A percentile compares a stretch with the other conserved stretches of the same genome.
Evolutionary conservation across 192 early-diverging fungal genomes (phyloP).

Genomic region (Rhizoclosmatium sp.): DNA sequence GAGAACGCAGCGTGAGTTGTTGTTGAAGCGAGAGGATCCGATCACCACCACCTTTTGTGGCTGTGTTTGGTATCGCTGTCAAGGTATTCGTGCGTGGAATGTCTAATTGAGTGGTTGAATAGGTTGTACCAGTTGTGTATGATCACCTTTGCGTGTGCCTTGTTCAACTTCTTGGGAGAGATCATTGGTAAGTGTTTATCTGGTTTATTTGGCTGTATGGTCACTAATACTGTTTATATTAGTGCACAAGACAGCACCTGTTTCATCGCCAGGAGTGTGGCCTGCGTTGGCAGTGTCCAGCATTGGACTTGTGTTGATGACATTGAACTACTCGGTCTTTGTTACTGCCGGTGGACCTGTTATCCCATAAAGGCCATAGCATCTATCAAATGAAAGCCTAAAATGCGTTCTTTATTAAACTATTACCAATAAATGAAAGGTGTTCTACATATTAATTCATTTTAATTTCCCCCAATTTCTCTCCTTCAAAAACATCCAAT

Average conservation of each 20-base stretch:
- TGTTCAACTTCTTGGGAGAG: conserved; percentile 49
- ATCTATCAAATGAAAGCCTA: too few relatives aligned
- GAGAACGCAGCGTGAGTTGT: conserved; percentile 66
- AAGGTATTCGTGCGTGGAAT: too few relatives aligned
- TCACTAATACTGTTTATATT: too few relatives aligned
- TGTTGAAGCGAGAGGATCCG: background rate
- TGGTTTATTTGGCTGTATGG: too few relatives aligned
- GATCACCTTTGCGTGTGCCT: conserved; percentile 51
- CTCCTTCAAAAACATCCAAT: conserved; percentile 40
- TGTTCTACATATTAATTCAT: background rate
- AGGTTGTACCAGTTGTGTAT: conserved; percentile 53
- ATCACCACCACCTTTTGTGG: too few relatives aligned
- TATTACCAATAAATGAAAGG: background rate
- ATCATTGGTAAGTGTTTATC: conserved; percentile 33
- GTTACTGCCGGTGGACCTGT: too few relatives aligned
- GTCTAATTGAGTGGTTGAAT: background rate
- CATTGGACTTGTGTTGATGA: background rate
- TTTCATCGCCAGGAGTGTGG: conserved; percentile 49
- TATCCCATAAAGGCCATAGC: too few relatives aligned
- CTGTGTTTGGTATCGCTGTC: too few relatives aligned
- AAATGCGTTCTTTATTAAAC: background rate
- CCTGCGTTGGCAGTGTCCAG: conserved; percentile 35
- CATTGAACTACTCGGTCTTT: too few relatives aligned
- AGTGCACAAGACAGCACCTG: conserved; percentile 55
- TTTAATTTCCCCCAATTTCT: conserved; percentile 4